Conservation (phyloP, 768 basidiomycete species). For the Xerocomellus chrysenteron region DNA sequence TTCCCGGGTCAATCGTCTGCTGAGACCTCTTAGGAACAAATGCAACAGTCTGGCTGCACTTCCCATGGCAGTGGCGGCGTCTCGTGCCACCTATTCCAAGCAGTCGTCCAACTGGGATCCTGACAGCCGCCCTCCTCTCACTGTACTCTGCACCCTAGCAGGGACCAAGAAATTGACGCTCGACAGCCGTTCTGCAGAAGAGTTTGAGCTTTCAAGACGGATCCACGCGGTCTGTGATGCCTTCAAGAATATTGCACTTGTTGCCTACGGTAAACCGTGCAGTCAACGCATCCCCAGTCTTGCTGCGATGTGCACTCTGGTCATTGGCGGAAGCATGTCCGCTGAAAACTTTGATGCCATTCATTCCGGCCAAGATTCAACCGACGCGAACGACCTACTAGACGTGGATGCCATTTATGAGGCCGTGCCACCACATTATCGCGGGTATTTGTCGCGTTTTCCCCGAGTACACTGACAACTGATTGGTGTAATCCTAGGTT, state of each 20-base stretch:
- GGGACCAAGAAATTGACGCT: slow-evolving; percentile 35
- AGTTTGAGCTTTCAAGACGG: slow-evolving; percentile 44
- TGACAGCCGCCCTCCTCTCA: slow-evolving; percentile 33
- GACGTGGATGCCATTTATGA: slow-evolving; percentile 48
- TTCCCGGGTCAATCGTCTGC: slow-evolving; percentile 43
- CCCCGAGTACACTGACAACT: slow-evolving; percentile 6
- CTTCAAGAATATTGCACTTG: slow-evolving; percentile 50
- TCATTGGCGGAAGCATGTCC: slow-evolving; percentile 49
- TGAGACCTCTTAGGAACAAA: slow-evolving; percentile 49
- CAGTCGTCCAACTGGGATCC: slow-evolving; percentile 20
- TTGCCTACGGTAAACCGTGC: slow-evolving; percentile 26
- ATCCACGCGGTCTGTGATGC: slow-evolving; percentile 56
- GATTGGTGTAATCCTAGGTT: slow-evolving; percentile 34
- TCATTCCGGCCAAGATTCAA: slow-evolving; percentile 23
- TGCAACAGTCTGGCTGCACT: slow-evolving; percentile 38
- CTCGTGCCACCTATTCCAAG: slow-evolving; percentile 16
- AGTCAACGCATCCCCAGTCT: slow-evolving; percentile 35
- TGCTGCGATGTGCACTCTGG: slow-evolving; percentile 45
- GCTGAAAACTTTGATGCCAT: slow-evolving; percentile 11
- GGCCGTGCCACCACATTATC: slow-evolving; percentile 48
- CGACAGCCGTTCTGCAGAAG: slow-evolving; percentile 34
- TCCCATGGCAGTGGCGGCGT: slow-evolving; percentile 15
- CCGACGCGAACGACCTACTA: slow-evolving; percentile 26
- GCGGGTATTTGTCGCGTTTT: slow-evolving; percentile 41
- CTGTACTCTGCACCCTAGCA: slow-evolving; percentile 39